A percentile compares a stretch with the other conserved stretches of the same genome.
Conservation (phyloP, 495 filamentous ascomycete species). For the Hypomontagnella monticulosa region DNA sequence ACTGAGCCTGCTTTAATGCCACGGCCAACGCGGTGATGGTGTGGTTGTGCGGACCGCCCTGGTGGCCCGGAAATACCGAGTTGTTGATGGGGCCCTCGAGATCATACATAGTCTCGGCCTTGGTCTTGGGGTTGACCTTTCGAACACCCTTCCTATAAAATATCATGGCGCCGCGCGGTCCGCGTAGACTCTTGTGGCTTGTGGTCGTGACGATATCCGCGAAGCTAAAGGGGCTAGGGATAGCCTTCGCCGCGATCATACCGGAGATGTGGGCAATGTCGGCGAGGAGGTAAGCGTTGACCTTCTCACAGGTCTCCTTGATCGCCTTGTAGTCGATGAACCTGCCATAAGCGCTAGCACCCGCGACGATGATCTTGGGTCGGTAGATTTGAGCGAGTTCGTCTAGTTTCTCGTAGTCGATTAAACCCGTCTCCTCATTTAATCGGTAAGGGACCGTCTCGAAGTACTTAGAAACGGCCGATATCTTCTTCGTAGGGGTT, state of each 20-base stretch:
- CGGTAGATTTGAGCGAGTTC: conserved; percentile 86
- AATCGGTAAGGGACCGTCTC: conserved; percentile 96
- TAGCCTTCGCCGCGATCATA: conserved; percentile 87
- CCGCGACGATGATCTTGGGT: conserved; percentile 94
- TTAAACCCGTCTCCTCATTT: conserved; percentile 87
- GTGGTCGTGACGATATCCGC: conserved; percentile 98
- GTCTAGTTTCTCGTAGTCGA: conserved; percentile 92
- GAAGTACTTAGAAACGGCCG: conserved; percentile 97
- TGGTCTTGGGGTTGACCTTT: conserved; percentile 83
- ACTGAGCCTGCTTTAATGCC: conserved; percentile 91
- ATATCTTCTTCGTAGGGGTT: conserved; percentile 98
- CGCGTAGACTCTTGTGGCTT: conserved; percentile 95
- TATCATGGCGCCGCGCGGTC: conserved; percentile 96
- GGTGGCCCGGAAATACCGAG: conserved; percentile 98
- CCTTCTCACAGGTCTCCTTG: conserved; percentile 85
- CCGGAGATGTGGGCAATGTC: conserved; percentile 99
- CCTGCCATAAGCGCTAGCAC: conserved; percentile 93
- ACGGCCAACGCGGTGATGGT: conserved; percentile 96
- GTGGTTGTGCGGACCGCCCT: conserved; percentile 98
- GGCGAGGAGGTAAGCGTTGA: conserved; percentile 89
- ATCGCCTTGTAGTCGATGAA: conserved; percentile 92
- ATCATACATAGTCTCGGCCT: conserved; percentile 84
- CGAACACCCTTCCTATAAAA: conserved; percentile 95
- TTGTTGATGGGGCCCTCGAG: conserved; percentile 94
- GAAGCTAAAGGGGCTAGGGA: conserved; percentile 87